Evolutionary conservation across 2,329 filamentous ascomycete genomes (phyloP), one percentile per base, ranked within the genome.

Genomic region (Xylaria sp.): DNA sequence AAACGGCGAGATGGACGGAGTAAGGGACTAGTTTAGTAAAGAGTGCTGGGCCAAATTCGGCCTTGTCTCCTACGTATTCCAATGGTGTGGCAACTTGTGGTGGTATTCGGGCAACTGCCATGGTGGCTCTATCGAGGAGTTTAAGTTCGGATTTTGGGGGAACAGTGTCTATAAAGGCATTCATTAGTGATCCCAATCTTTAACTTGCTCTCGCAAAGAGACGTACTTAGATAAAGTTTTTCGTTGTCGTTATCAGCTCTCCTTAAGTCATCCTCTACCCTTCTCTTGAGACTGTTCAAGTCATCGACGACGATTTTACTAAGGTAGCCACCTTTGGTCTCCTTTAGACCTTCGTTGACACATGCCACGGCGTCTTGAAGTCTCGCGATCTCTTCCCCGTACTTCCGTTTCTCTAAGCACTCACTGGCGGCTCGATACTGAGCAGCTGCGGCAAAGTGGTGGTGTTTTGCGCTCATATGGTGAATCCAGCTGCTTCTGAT

Each of bases 401-500:
- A 99, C 72, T 90, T 96, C 51, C 90, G 84, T 83, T 96, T 98
- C 77, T 98, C 95, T 13, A 99, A 76, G 68, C 92, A 95, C 72
- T 97, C 93, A 65, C 92, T 89, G 0, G 95, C 92, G 25, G 94
- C 92, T 13, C 95, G 84, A 70, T 94, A 98, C 74, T 99, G 95
- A 0, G 95, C 95, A 0, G 95, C 95, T 0, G 92, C 94, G 1
- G 94, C 93, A 77, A 99, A 98, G 76, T 98, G 95, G 73, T 97
- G 91, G 72, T 98, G 93, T 75, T 98, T 99, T 5, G 94, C 95
- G 25, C 91, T 93, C 85, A 96, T 93, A 74, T 98, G 94, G 76
- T 98, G 94, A 69, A 99, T 97, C 95, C 94, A 98, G 65, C 95
- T 91, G 58, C 90, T 93, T 74, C 91, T 95, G 68, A 98, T 89